phyloP scores from a whole-genome alignment of 2,329 filamentous ascomycete species.

The Westerdykella ornata region DNA sequence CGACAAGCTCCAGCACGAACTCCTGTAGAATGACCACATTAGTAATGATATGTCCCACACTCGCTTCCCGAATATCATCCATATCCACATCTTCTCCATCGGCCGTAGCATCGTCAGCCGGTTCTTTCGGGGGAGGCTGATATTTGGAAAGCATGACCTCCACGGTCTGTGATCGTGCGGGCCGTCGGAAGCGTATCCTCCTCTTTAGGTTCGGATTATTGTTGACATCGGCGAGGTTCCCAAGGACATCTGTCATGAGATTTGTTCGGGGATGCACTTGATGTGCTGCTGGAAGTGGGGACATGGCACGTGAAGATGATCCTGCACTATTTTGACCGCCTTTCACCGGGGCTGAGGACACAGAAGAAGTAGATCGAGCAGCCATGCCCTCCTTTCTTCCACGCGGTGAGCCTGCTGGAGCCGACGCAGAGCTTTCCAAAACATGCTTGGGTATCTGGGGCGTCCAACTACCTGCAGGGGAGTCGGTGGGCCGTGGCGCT shows the following conservation, averaged over 20 bases:
- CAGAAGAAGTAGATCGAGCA: conserved; percentile 13
- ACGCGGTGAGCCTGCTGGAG: conserved; percentile 31
- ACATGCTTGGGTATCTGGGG: conserved; percentile 35
- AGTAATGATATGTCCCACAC: conserved; percentile 45
- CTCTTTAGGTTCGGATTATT: conserved; percentile 31
- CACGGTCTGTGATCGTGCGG: conserved; percentile 18
- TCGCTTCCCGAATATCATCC: conserved; percentile 37
- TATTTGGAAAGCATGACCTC: conserved; percentile 34
- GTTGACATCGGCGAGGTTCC: conserved; percentile 25
- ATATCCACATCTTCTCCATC: conserved; percentile 11
- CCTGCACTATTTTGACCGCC: conserved; percentile 23
- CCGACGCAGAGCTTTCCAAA: conserved; percentile 26
- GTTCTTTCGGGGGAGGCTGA: conserved; percentile 29
- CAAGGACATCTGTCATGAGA: conserved; percentile 31
- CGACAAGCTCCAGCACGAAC: conserved; percentile 45
- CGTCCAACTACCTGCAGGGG: conserved; percentile 27
- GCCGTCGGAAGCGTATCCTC: conserved; percentile 30
- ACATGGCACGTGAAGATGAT: conserved; percentile 24
- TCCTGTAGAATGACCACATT: conserved; percentile 48
- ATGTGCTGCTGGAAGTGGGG: conserved; percentile 25
- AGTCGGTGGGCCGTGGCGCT: conserved; percentile 20
- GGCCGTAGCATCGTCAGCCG: conserved; percentile 7
- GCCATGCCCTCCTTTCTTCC: conserved; percentile 32
- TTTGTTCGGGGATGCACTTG: conserved; percentile 26
- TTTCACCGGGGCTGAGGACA: conserved; percentile 23